These are phyloP conservation scores for Didymella keratinophila DNA, from an alignment of 2,329 filamentous ascomycete genomes.

Conservation along the genomic window DNA sequence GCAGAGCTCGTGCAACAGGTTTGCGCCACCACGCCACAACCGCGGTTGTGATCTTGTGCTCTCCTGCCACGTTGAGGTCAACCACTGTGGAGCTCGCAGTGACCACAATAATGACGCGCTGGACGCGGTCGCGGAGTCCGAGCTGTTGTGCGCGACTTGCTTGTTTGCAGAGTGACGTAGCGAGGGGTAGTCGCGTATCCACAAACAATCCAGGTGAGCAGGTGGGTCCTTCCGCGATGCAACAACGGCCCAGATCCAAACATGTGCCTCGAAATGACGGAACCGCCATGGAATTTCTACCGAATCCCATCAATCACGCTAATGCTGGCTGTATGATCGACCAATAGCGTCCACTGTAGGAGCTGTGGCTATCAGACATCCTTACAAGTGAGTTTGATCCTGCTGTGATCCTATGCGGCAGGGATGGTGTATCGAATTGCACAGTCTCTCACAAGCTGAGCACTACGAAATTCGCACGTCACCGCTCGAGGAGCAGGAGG, in stretches of 20 bases:
- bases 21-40: constrained; percentile 2
- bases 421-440: constrained; percentile 13
- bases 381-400: constrained; percentile 24
- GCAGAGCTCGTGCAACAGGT: constrained; percentile 10
- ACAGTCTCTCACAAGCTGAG: constrained; percentile 2
- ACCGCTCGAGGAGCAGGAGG: not conserved
- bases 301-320: constrained; percentile 33
- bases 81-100: constrained; percentile 2
- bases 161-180: constrained; percentile 18
- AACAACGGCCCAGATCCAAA: constrained; percentile 24
- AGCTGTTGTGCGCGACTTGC: constrained; percentile 8
- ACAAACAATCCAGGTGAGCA: constrained; percentile 6
- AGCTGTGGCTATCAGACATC: constrained; percentile 22
- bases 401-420: constrained; percentile 12
- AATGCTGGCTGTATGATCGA: constrained; percentile 26
- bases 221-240: constrained; percentile 5
- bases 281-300: constrained; percentile 31
- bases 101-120: constrained; percentile 27
- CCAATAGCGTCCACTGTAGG: constrained; percentile 33
- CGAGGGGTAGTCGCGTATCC: constrained; percentile 10
- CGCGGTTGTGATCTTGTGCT: constrained; percentile 18
- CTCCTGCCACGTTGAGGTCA: constrained; percentile 21
- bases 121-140: constrained; percentile 27
- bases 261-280: constrained; percentile 32
- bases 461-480: constrained; percentile 1